Conservation (phyloP, 2,329 filamentous ascomycete species). For the Pyrenochaeta sp. region DNA sequence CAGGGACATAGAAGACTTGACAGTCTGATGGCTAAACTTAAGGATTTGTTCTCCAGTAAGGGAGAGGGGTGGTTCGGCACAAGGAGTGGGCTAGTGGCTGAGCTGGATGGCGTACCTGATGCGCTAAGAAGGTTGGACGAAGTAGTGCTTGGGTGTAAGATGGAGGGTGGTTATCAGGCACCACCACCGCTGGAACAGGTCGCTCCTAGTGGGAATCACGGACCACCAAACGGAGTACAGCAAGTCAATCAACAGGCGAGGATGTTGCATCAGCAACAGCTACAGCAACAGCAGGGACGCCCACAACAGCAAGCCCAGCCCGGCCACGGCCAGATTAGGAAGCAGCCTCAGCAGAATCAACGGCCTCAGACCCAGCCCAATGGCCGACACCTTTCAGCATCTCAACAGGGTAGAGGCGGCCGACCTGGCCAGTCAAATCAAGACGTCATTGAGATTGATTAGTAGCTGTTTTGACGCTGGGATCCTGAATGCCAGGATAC, state of each 20-base stretch:
- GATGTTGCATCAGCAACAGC: slow-evolving; percentile 9
- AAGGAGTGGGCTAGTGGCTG: slow-evolving; percentile 48
- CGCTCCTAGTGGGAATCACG: slow-evolving; percentile 7
- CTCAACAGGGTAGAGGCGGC: slow-evolving; percentile 13
- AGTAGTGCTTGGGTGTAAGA: slow-evolving; percentile 45
- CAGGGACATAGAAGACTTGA: slow-evolving; percentile 40
- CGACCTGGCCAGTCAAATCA: slow-evolving; percentile 9
- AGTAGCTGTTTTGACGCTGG: neutral
- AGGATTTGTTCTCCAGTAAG: slow-evolving; percentile 40
- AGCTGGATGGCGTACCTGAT: slow-evolving; percentile 44
- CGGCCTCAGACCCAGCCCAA: slow-evolving; percentile 8
- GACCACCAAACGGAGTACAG: slow-evolving; percentile 11
- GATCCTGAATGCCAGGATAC: neutral
- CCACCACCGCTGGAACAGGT: slow-evolving; percentile 23
- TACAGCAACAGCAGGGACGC: slow-evolving; percentile 15
- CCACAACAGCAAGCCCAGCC: slow-evolving; percentile 20
- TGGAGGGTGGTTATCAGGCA: slow-evolving; percentile 36
- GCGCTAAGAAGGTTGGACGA: slow-evolving; percentile 50
- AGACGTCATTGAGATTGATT: slow-evolving; percentile 38
- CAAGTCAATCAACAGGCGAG: slow-evolving; percentile 4
- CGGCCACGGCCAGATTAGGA: slow-evolving; percentile 5
- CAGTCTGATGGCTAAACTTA: slow-evolving; percentile 41
- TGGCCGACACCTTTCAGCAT: slow-evolving; percentile 7
- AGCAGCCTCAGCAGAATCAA: slow-evolving; percentile 6
- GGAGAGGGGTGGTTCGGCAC: slow-evolving; percentile 50